phyloP scores from a whole-genome alignment of 768 basidiomycete species.

The Panus rudis region DNA sequence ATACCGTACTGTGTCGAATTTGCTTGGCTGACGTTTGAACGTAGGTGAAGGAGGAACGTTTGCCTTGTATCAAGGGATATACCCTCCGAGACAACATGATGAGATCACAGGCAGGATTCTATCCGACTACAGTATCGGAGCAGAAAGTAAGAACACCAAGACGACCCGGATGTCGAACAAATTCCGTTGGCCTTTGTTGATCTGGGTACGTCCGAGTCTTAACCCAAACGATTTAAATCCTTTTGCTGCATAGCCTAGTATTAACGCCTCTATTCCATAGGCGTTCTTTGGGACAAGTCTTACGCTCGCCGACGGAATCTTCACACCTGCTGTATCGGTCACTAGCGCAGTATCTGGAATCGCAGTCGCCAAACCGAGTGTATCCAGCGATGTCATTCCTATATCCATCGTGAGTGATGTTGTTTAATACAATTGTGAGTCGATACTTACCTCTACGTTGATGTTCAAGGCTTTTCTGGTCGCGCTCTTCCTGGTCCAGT shows the following conservation, averaged over 20 bases:
- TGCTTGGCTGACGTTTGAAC: slow-evolving; percentile 5
- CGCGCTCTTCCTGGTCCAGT: slow-evolving; percentile 51
- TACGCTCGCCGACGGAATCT: slow-evolving; percentile 61
- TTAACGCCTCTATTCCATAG: slow-evolving; percentile 22
- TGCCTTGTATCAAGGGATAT: slow-evolving; percentile 55
- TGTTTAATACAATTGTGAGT: background rate
- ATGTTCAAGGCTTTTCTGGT: slow-evolving; percentile 46
- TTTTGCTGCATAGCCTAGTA: background rate
- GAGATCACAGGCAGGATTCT: slow-evolving; percentile 46
- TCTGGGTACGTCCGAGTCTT: slow-evolving; percentile 39
- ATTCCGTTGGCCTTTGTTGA: slow-evolving; percentile 42
- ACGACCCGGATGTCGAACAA: no score
- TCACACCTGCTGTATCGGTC: slow-evolving; percentile 65
- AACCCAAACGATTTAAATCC: background rate
- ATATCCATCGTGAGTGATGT: slow-evolving; percentile 47
- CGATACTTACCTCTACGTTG: no score
- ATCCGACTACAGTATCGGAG: slow-evolving; percentile 44
- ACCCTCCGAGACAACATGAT: slow-evolving; percentile 39
- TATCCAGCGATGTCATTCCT: slow-evolving; percentile 39
- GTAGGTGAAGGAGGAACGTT: slow-evolving; percentile 65
- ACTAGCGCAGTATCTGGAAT: slow-evolving; percentile 66
- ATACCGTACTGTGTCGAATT: background rate
- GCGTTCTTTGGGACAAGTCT: slow-evolving; percentile 58
- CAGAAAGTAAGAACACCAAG: no score
- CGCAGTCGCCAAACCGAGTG: slow-evolving; percentile 47